Base-by-base conservation (phyloP, 805 yeast species). In the Myxozyma sirexii region DNA sequence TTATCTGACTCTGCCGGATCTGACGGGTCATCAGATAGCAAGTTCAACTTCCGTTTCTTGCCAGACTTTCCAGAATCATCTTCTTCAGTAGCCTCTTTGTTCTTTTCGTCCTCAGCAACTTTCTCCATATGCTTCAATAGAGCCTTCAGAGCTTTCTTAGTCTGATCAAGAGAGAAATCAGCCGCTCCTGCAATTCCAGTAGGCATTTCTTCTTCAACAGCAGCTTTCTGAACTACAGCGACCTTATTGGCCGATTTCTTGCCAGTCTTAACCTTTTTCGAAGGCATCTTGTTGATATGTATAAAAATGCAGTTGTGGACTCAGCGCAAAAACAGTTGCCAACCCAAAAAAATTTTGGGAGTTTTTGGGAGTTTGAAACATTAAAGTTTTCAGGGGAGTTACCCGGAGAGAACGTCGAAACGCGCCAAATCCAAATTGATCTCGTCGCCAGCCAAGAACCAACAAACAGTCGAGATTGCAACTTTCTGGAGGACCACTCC, bases 21-120 rank as follows among this genome's bases (percentile, higher is more conserved):
- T 45, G 79, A 81, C 10, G 79, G 84, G 24, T 81, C 85, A 45
- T 84, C 90, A 63, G 86, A 85, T 63, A 90, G 79, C 62, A 82
- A 76, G 27, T 76, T 70, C 64, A 80, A 76, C 44, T 72, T 71
- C 21, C 72, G 55, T 45, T 55, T 73, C 43, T 70, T 74, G 17
- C 71, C 72, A 23, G 56, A 17, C 27, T 70, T 68, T 48, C 76
- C 71, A 23, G 31, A 41, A n/a, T 53, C 56, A 12, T 54, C 50
- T 5, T 24, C 56, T 8, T 26, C 43, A 23, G 70, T 69, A 48
- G 76, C 71, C 4, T 29, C 44, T 5, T n/a, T 23, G 17, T 29
- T 26, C 4, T 12, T 35, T 19, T 45, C 60, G n/a, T 21, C 39
- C 23, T 38, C 57, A 8, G 27, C 49, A 3, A 35, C 39, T 2